Evolutionary conservation across 2,329 filamentous ascomycete species (phyloP), one percentile per base, ranked within the genome.

Genomic region (Colletotrichum navitas): DNA sequence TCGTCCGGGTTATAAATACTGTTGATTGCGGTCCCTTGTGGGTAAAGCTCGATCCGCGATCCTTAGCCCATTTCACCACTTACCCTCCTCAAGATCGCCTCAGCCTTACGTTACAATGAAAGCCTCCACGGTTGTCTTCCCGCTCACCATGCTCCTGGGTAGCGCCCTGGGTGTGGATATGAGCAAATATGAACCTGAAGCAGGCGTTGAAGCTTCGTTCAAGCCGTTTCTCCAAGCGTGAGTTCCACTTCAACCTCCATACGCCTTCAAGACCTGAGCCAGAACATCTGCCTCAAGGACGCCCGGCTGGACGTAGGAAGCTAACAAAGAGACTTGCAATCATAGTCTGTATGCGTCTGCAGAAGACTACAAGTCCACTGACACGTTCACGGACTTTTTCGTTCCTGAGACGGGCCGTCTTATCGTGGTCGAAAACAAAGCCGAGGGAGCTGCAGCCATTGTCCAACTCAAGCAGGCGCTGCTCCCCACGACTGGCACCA

Each of bases 361-460:
- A 5, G 65, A 68, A n/a, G 65, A 68, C 32, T 47, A 63, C 49
- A 41, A 36, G 18, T 21, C 65, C 29, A 68, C 65, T n/a, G 49
- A 63, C 59, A 68, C 65, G 21, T 68, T 68, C 59, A 68, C 65
- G 10, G 65, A 68, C 65, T 68, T 56, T 10, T 68, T 68, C 41
- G 49, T 68, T 12, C 65, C 65, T 5, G 49, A 56, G 18, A 41
- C 65, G 21, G 65, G 65, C 59, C 49, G 59, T 11, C 59, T 68
- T 5, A 10, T 68, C 26, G 65, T 68, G 58, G 59, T 68, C 18
- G 58, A 68, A 59, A 39, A 68, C 59, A 8, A 36, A 1, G 65
- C 59, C n/a, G 8, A 47, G 39, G 65, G 65, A 3, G 10, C 59
- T 2, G 59, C 29, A 18, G 65, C 59, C 21, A 63, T 68, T 1